A percentile compares a stretch with the other conserved stretches of the same genome.
phyloP scores from a whole-genome alignment of 768 basidiomycete genomes.

The Dentipellis fragilis region DNA sequence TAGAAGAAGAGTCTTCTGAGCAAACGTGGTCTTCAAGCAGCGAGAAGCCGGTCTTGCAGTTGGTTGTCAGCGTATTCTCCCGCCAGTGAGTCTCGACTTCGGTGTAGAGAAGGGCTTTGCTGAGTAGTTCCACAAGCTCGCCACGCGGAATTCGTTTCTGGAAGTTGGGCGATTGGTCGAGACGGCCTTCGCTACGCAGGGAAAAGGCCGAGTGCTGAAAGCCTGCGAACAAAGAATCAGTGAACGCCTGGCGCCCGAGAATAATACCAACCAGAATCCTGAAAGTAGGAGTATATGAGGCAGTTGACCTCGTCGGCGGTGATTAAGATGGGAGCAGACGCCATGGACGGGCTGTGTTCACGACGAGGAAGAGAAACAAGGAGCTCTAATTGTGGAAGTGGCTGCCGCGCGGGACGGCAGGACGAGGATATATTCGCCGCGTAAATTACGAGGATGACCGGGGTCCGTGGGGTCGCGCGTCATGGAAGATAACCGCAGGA shows the following conservation, averaged over 20 bases:
- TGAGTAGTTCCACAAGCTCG: conserved; percentile 70
- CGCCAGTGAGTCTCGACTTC: conserved; percentile 84
- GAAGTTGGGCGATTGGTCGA: conserved; percentile 60
- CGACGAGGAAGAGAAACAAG: neutral
- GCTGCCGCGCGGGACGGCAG: neutral
- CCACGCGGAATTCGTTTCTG: conserved; percentile 72
- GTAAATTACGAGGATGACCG: neutral
- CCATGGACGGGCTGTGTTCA: conserved; percentile 9
- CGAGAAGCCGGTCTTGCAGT: conserved; percentile 64
- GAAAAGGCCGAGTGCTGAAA: conserved; percentile 77
- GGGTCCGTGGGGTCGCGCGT: neutral
- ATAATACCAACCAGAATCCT: conserved; percentile 56
- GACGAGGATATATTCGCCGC: too few species aligned
- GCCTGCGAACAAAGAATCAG: conserved; percentile 32
- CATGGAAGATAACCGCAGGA: neutral
- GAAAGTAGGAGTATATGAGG: conserved; percentile 74
- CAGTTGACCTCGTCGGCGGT: conserved; percentile 80
- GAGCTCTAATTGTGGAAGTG: neutral
- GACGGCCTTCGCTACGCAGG: conserved; percentile 62
- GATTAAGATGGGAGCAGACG: conserved; percentile 41
- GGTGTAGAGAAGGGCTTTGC: conserved; percentile 69
- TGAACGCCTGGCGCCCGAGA: neutral
- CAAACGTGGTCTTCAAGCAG: conserved; percentile 70
- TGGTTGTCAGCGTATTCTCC: conserved; percentile 44
- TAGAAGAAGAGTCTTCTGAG: conserved; percentile 34